These are phyloP conservation scores for Pseudonectria buxi DNA, from an alignment of 2,329 filamentous ascomycete genomes.

Conservation along the genomic window DNA sequence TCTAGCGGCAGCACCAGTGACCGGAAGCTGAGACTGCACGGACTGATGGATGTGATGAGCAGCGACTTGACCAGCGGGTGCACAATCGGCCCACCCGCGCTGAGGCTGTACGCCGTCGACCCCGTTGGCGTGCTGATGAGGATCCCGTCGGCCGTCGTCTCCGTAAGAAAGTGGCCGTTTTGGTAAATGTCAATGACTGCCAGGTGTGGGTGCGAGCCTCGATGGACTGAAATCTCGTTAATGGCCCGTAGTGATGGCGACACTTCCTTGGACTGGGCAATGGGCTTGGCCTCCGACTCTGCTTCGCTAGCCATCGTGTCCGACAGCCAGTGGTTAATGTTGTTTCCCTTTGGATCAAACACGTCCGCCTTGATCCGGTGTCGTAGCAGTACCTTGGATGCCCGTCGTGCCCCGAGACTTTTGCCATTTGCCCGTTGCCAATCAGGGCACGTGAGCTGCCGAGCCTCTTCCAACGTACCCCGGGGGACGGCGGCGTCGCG, in stretches of 20 bases:
- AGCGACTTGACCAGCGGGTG: conserved; percentile 87
- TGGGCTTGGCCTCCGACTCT: conserved; percentile 29
- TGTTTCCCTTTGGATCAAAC: conserved; percentile 61
- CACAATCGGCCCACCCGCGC: conserved; percentile 84
- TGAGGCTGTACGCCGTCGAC: conserved; percentile 92
- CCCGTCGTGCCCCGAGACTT: conserved; percentile 67
- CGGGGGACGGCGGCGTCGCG: conserved; percentile 36
- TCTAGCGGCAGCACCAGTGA: conserved; percentile 84
- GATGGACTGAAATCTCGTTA: conserved; percentile 92
- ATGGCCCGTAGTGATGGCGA: conserved; percentile 60
- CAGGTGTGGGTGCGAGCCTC: conserved; percentile 82
- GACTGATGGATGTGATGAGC: conserved; percentile 89
- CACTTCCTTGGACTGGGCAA: conserved; percentile 29
- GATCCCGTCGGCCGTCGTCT: conserved; percentile 92
- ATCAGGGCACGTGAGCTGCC: conserved; percentile 24
- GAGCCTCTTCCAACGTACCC: conserved; percentile 19
- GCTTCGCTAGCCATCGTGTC: conserved; percentile 39
- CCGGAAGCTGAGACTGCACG: conserved; percentile 83
- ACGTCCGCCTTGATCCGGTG: conserved; percentile 83
- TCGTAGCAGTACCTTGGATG: conserved; percentile 76
- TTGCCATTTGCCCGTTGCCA: conserved; percentile 76
- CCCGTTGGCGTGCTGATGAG: conserved; percentile 91
- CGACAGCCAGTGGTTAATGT: conserved; percentile 47
- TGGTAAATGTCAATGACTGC: conserved; percentile 89
- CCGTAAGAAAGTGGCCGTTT: conserved; percentile 81